Conservation (phyloP, 495 filamentous ascomycete genomes). For the Neurospora tetrasperma region DNA sequence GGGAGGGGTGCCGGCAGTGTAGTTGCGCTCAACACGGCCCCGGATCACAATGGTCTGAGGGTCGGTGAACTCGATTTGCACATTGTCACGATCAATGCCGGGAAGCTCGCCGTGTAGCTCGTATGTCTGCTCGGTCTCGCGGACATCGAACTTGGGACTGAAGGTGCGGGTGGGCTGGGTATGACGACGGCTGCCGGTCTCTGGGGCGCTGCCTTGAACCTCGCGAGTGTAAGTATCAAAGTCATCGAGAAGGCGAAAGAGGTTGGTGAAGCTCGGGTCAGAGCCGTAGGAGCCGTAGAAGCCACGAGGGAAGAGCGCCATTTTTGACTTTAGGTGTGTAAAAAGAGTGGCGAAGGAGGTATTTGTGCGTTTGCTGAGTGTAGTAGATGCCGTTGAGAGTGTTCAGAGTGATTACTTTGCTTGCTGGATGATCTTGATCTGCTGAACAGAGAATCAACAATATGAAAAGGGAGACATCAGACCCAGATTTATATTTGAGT, state of each 20-base stretch:
- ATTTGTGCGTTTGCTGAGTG: conserved; percentile 4
- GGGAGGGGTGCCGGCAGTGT: conserved; percentile 32
- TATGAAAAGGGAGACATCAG: neutral
- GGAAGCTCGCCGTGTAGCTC: conserved; percentile 84
- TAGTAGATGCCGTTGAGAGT: neutral
- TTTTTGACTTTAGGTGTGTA: conserved; percentile 27
- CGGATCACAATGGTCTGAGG: conserved; percentile 62
- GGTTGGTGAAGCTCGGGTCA: conserved; percentile 46
- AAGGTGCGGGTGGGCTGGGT: conserved; percentile 19
- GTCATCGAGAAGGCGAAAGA: conserved; percentile 72
- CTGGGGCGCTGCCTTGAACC: conserved; percentile 11
- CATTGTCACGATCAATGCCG: conserved; percentile 64
- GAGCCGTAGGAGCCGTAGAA: conserved; percentile 36
- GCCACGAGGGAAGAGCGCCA: conserved; percentile 56
- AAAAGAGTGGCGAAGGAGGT: neutral
- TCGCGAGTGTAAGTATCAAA: conserved; percentile 47
- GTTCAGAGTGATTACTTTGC: conserved; percentile 3
- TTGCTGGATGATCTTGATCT: conserved; percentile 12
- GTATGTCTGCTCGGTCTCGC: conserved; percentile 56
- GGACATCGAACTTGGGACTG: conserved; percentile 60
- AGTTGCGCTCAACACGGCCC: conserved; percentile 53
- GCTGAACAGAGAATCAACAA: neutral
- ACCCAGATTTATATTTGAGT: neutral
- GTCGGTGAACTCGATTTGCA: conserved; percentile 80
- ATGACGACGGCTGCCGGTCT: conserved; percentile 17